Base-by-base conservation (phyloP, 1,284 basidiomycete genomes). In the Ceratobasidium sp. region DNA sequence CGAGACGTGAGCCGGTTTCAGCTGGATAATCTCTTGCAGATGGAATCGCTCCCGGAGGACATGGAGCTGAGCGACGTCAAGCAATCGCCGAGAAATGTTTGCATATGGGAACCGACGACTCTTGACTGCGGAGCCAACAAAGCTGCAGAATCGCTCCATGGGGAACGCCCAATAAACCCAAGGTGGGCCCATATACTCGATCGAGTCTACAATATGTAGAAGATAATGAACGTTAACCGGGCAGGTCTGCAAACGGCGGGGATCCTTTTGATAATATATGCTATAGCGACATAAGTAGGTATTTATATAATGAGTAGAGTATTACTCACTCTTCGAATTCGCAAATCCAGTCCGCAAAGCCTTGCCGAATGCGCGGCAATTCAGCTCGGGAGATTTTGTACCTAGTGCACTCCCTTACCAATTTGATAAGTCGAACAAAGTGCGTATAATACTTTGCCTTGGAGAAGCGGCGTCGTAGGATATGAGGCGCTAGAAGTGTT, bases 161-260 rank as follows among this genome's bases (percentile, higher is more conserved):
- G 82, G 80, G 71, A 84, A 86, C 0, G 84, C 83, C 85, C 85
- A 87, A 64, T 84, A 84, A 11, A 78, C 78, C 84, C 84, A 86
- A 1, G 85, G 83, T 4, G 83, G 84, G 0, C 85, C 83, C 4
- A 74, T 77, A 2, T 66, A 72, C 53, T 79, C 72, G 47, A 85
- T 84, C 51, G 77, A 77, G 44, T 80, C 79, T 0, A 81, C 81
- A 60, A 85, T 80, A 75, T 86, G 85, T 3, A 86, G 79, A 0
- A 86, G 80, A 0, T 80, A 78, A 77, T 87, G 86, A 11, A 87
- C 78, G 0, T 84, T 85, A 0, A 85, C 27, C 0, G 83, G 81
- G 74, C 85, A 87, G 0, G 81, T 72, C 0, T 83, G 75, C 0
- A 86, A 44, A 0, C 82, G 78, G 0, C 60, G 44, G 0, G 81